phyloP scores from a whole-genome alignment of 805 yeast genomes.

The Vanderwaltozyma tropicalis region DNA sequence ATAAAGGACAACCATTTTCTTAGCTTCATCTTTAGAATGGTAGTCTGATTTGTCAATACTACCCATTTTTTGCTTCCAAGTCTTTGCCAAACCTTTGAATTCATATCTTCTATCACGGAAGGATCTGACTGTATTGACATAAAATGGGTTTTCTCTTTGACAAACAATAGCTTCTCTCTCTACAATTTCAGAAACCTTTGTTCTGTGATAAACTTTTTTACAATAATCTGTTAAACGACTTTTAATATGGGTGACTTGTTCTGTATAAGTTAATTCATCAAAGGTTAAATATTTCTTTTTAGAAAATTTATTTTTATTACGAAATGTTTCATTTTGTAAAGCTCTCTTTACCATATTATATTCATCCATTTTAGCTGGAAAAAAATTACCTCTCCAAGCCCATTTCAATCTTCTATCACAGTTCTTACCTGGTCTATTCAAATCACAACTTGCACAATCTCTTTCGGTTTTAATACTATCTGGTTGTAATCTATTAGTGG shows the following conservation, averaged over 20 bases:
- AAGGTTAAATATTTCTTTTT: constrained; percentile 52
- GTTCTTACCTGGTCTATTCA: constrained; percentile 85
- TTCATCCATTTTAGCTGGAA: constrained; percentile 84
- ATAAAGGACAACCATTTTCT: constrained; percentile 84
- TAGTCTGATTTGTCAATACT: constrained; percentile 44
- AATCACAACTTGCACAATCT: constrained; percentile 96
- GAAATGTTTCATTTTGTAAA: constrained; percentile 66
- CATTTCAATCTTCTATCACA: constrained; percentile 90
- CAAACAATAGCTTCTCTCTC: constrained; percentile 91
- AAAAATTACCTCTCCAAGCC: constrained; percentile 98
- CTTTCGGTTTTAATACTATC: constrained; percentile 93
- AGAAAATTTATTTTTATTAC: constrained; percentile 45
- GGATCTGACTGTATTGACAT: constrained; percentile 85
- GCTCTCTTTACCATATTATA: constrained; percentile 83
- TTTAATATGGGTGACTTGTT: constrained; percentile 67
- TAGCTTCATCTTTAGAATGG: constrained; percentile 73
- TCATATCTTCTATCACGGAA: constrained; percentile 95
- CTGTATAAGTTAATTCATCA: constrained; percentile 65
- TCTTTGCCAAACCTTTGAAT: constrained; percentile 85
- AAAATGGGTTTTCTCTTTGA: constrained; percentile 95
- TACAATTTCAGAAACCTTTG: constrained; percentile 71
- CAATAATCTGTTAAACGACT: constrained; percentile 77
- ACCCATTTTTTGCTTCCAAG: constrained; percentile 77
- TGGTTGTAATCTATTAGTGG: constrained; percentile 92
- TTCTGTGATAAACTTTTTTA: constrained; percentile 70